A percentile compares a stretch with the other conserved stretches of the same genome.
Evolutionary conservation across 352 stramenopile genomes (phyloP).

Genomic region (Globisporangium apiculatum): DNA sequence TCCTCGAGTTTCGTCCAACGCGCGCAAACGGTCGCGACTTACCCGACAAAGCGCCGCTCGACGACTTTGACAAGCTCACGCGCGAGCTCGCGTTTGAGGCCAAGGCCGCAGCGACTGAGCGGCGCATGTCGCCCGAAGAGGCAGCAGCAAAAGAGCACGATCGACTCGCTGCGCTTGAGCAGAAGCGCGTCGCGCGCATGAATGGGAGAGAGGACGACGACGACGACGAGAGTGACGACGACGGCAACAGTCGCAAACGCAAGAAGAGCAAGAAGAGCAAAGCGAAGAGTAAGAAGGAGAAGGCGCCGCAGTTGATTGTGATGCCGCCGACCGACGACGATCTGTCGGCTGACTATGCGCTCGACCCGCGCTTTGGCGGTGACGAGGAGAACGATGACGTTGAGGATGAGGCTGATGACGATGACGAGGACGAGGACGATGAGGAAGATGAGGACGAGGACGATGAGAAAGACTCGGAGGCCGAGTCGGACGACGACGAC

Average conservation of each 20-base stretch:
- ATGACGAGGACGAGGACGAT: constrained; percentile 29
- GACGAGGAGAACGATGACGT: constrained; percentile 40
- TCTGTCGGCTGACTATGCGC: constrained; percentile 80
- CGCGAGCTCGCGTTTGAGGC: constrained; percentile 83
- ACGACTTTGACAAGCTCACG: constrained; percentile 84
- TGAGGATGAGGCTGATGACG: constrained; percentile 23
- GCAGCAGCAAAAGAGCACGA: constrained; percentile 90
- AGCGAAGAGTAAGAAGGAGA: constrained; percentile 18
- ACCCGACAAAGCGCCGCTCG: constrained; percentile 63
- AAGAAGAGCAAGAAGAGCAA: constrained; percentile 29
- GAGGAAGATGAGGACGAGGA: constrained; percentile 34
- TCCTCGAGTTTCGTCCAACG: constrained; percentile 78
- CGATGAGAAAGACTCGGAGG: constrained; percentile 48
- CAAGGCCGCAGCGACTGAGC: constrained; percentile 91
- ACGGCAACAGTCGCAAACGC: constrained; percentile 28
- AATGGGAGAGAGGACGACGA: constrained; percentile 75
- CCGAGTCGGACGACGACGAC: constrained; percentile 58
- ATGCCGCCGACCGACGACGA: constrained; percentile 87
- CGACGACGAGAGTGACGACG: constrained; percentile 49
- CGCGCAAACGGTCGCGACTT: constrained; percentile 52
- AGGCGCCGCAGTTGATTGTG: constrained; percentile 50
- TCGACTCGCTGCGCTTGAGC: constrained; percentile 88
- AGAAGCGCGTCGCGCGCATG: constrained; percentile 92
- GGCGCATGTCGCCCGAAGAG: constrained; percentile 93
- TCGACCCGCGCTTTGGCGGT: constrained; percentile 48